These are phyloP conservation scores for Aspergillus leporis DNA, from an alignment of 495 filamentous ascomycete genomes.

Conservation along the genomic window DNA sequence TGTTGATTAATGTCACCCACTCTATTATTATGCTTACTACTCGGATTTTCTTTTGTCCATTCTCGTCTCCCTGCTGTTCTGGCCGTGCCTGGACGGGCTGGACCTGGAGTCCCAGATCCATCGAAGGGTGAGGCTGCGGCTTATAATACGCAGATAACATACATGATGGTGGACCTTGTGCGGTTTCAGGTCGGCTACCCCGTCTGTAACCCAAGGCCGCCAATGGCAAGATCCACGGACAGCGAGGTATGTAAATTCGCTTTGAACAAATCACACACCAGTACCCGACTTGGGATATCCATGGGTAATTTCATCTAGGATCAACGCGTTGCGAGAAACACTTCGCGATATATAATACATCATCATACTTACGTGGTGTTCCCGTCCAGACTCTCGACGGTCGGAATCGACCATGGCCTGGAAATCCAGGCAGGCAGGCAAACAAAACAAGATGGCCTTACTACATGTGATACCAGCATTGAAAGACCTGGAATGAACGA, in stretches of 20 bases:
- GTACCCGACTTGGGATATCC: background rate
- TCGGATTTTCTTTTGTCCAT: background rate
- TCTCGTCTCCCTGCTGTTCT: slow-evolving; percentile 1
- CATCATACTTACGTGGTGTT: slow-evolving; percentile 5
- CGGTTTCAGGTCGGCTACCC: slow-evolving; percentile 16
- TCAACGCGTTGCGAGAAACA: background rate
- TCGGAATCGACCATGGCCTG: background rate
- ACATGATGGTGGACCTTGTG: slow-evolving; percentile 13
- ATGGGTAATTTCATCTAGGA: background rate
- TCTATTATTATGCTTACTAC: slow-evolving; percentile 5
- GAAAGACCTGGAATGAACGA: background rate
- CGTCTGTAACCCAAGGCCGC: slow-evolving; percentile 17
- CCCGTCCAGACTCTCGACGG: background rate
- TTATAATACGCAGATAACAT: slow-evolving; percentile 7
- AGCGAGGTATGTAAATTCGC: background rate
- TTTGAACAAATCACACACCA: slow-evolving; percentile 6
- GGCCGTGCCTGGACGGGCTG: slow-evolving; percentile 1
- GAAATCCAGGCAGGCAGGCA: background rate
- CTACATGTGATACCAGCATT: background rate
- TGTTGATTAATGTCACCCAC: slow-evolving; percentile 11
- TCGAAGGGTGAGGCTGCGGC: background rate
- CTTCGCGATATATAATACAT: background rate
- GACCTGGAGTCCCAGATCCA: background rate
- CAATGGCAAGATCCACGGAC: slow-evolving; percentile 11
- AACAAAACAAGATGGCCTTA: background rate